Evolutionary conservation across 192 early-diverging fungal genomes (phyloP), one percentile per base, ranked within the genome.

Genomic region (Coemansia sp.): DNA sequence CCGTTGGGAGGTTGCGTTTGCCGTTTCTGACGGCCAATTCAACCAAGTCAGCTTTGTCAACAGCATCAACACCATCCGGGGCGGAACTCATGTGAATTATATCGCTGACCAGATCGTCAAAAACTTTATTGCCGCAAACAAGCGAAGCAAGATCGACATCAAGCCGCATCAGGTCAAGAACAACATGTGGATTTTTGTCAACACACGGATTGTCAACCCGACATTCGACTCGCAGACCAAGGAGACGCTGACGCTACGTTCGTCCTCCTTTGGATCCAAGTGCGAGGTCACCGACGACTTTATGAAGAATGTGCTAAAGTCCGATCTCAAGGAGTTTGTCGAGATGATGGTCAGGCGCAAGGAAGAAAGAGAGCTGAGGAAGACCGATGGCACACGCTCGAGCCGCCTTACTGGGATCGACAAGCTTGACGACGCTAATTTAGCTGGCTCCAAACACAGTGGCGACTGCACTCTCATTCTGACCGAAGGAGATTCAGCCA

Each of bases 191-290:
- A 62, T 99, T 13, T 99, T 95, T 86, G 85, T 99, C 70, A 99
- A 99, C 77, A 90, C 88, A 72, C 64, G 89, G 59, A 96, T 99
- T 57, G 94, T 91, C 61, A 99, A 97, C 65, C 94, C 95, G 8
- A 79, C 92, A 10, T 99, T 99, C 75, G 94, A 97, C 76, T 96
- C 94, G 31, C 97, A 99, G 79, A 99, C 95, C 25, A 97, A 99
- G 74, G 95, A 97, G 67, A 95, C 84, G 60, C 85, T 99, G 88
- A 99, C 94, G 16, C 75, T 95, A 55, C 84, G 88, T 39, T 37
- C 65, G 23, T 84, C 86, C 0, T 69, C 85, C 3, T 98, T 99
- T 75, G 93, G 92, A 10, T 93, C 92, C 35, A 94, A 85, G 49
- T 94, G 90, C 72, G 72, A 73, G 43, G 59, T 92, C 10, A 73